A percentile compares a stretch with the other conserved stretches of the same genome.
These are phyloP conservation scores for Cercospora sp. DNA, from an alignment of 2,329 filamentous ascomycete genomes.

Conservation along the genomic window DNA sequence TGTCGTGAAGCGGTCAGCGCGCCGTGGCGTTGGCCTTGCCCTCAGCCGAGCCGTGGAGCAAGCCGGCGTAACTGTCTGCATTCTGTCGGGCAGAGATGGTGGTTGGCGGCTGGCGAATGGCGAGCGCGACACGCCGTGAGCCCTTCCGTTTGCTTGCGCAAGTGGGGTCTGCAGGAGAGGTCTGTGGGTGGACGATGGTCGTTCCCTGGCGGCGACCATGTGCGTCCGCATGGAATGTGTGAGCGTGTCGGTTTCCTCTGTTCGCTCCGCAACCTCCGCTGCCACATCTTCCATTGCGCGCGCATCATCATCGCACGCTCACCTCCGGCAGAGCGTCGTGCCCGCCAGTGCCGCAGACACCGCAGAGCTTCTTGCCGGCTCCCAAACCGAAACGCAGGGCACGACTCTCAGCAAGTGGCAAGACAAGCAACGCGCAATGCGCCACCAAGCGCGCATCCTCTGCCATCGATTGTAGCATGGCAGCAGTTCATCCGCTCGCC, in stretches of 20 bases:
- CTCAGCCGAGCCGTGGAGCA: no score
- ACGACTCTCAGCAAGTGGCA: neutral
- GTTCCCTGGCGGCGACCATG: neutral
- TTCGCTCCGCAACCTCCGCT: neutral
- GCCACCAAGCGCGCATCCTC: neutral
- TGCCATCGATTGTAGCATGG: conserved; percentile 6
- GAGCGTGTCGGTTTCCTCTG: no score
- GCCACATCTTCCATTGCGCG: neutral
- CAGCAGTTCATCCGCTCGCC: conserved; percentile 12
- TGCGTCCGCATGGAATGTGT: neutral
- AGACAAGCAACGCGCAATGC: neutral
- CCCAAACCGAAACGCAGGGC: neutral
- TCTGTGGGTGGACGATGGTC: neutral
- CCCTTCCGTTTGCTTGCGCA: no score
- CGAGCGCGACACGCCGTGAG: neutral
- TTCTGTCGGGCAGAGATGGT: no score
- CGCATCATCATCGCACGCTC: neutral
- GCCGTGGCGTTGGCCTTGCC: no score
- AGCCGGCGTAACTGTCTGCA: no score
- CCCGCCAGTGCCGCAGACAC: neutral
- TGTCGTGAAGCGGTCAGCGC: no score
- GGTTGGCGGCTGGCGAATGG: neutral
- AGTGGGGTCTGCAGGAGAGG: no score
- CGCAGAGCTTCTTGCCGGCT: neutral
- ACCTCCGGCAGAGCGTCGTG: neutral